Conservation (phyloP, 371 early-diverging fungal species). For the Rhizopus delemar region DNA sequence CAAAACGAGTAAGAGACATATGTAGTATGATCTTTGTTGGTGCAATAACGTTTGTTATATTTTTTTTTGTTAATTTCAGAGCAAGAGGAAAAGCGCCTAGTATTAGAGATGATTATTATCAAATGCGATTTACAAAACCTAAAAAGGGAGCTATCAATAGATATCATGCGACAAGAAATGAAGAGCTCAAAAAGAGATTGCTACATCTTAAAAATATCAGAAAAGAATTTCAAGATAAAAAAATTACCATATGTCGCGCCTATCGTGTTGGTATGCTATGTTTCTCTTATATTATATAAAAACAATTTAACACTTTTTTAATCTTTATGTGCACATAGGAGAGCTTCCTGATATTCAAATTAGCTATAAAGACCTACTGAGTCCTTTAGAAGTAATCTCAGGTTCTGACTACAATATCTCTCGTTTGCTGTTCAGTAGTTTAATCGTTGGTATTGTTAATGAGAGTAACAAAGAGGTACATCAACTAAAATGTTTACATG, state of each 20-base stretch:
- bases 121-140: conserved; percentile 2
- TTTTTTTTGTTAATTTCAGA: neutral
- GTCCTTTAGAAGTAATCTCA: conserved; percentile 66
- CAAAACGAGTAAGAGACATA: neutral
- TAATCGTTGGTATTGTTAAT: conserved; percentile 46
- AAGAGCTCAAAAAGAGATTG: conserved; percentile 28
- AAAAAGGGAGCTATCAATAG: conserved; percentile 9
- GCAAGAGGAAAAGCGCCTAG: neutral
- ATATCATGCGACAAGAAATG: conserved; percentile 38
- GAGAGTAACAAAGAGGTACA: conserved; percentile 39
- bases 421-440: conserved; percentile 52
- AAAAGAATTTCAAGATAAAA: conserved; percentile 54
- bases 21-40: too few relatives aligned
- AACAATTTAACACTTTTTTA: neutral
- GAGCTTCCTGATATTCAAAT: conserved; percentile 83
- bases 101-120: conserved; percentile 1
- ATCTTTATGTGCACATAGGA: conserved; percentile 35
- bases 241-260: conserved; percentile 60
- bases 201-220: conserved; percentile 20
- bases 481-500: neutral
- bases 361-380: conserved; percentile 58
- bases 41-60: neutral
- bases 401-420: conserved; percentile 67
- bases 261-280: conserved; percentile 56
- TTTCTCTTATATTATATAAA: neutral